These are phyloP conservation scores for Annona squamosa DNA, from an alignment of 164 flowering plant species.

Conservation along the genomic window DNA sequence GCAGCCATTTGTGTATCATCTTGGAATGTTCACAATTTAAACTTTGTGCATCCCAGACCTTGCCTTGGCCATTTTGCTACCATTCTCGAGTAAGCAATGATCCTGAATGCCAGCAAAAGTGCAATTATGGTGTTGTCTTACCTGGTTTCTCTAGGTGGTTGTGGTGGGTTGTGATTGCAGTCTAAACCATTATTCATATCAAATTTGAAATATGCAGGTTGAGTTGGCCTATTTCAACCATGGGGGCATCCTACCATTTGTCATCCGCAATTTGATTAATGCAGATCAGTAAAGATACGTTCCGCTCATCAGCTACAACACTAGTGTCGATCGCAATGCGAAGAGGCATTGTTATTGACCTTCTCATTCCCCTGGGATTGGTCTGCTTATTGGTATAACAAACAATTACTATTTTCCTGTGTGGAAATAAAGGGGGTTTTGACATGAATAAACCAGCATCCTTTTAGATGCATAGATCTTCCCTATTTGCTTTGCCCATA, in stretches of 20 bases:
- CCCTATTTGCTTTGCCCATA: too few species aligned
- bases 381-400: too few species aligned
- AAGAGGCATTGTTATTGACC: too few species aligned
- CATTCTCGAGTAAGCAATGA: background rate
- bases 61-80: background rate
- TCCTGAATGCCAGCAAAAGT: background rate
- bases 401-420: too few species aligned
- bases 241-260: conserved; percentile 91
- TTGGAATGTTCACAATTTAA: background rate
- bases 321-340: too few species aligned
- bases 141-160: background rate
- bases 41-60: background rate
- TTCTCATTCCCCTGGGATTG: too few species aligned
- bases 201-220: conserved; percentile 52
- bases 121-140: background rate
- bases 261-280: conserved; percentile 49
- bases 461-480: too few species aligned
- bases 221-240: conserved; percentile 80
- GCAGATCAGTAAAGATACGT: conserved; percentile 4
- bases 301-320: too few species aligned
- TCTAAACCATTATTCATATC: background rate
- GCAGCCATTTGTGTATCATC: background rate
- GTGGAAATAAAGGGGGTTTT: too few species aligned
- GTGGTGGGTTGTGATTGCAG: background rate
- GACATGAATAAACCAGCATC: too few species aligned